Base-by-base conservation (phyloP, 495 filamentous ascomycete genomes). In the Alectoria sarmentosa region DNA sequence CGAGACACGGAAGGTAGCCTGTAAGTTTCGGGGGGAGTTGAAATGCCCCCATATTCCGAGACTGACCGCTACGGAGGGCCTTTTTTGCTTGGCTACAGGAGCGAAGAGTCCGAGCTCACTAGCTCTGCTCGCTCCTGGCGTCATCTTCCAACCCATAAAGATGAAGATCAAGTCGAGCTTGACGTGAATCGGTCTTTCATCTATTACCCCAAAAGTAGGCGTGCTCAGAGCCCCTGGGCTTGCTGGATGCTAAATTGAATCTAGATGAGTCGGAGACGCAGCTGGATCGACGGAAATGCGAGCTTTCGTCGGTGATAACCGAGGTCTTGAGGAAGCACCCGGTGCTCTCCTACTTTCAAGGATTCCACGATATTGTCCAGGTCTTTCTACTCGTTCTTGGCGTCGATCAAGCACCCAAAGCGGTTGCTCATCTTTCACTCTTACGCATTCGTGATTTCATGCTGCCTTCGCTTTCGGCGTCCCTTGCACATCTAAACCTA, bases 291-390 rank as follows among this genome's bases (percentile, higher is more conserved):
- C 86, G 88, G 67, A 94, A 92, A 70, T 67, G 76, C 48, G 84
- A 90, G 72, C 82, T 96, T 30, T 91, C 86, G 19, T 73, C 82
- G 63, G 77, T 97, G 26, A 96, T 97, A 71, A 82, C 80, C 48
- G 80, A 86, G 66, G 83, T 91, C 26, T 82, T 97, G 32, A 83
- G 94, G 23, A 81, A 83, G 14, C 81, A 96, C 70, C 95, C 94
- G 7, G 86, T 88, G 78, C 86, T 98, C 17, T 89, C 84, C 76
- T 98, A 98, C 76, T 98, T 98, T 77, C 94, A 98, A 79, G 94
- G 94, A 66, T 98, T 96, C 75, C 94, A 98, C 73, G 94, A 98
- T 76, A 97, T 98, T 70, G 93, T 89, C 67, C 95, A 98, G 73
- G 94, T 98, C n/a, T 80, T 98, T 56, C 83, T 97, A 7, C 82